Conservation (phyloP, 208 protist genomes). For the Eutreptiella sp. region DNA sequence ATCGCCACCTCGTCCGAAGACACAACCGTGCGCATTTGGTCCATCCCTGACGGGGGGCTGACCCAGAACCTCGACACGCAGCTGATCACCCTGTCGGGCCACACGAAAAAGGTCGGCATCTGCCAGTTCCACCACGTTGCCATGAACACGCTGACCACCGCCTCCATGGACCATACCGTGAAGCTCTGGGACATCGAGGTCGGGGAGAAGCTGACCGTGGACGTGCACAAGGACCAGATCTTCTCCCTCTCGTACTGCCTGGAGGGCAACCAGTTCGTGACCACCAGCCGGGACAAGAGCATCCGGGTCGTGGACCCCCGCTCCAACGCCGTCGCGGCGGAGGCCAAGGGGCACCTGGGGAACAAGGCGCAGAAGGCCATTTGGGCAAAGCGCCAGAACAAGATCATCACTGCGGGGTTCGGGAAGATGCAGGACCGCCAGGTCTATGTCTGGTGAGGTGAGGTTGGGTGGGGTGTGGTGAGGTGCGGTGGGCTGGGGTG, state of each 20-base stretch:
- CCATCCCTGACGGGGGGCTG: constrained; percentile 8
- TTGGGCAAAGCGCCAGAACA: constrained; percentile 45
- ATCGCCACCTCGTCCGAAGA: background rate
- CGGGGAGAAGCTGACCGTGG: constrained; percentile 31
- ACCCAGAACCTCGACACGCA: background rate
- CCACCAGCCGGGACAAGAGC: constrained; percentile 70
- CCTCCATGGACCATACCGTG: constrained; percentile 3
- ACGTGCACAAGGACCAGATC: constrained; percentile 47
- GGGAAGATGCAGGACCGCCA: constrained; percentile 53
- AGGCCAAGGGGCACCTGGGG: constrained; percentile 46
- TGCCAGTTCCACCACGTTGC: constrained; percentile 7
- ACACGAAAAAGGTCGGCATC: constrained; percentile 8
- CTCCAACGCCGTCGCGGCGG: constrained; percentile 2
- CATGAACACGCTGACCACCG: constrained; percentile 3
- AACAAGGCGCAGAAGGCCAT: constrained; percentile 46
- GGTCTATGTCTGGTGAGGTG: constrained; percentile 80
- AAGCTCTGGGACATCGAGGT: constrained; percentile 51
- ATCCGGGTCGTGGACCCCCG: constrained; percentile 59
- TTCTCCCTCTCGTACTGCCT: constrained; percentile 55
- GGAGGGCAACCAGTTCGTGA: constrained; percentile 52
- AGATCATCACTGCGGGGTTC: constrained; percentile 60
- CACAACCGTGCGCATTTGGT: constrained; percentile 3
- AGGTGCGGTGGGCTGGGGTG: too few species aligned
- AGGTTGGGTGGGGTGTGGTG: too few species aligned
- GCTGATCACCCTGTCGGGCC: background rate